Evolutionary conservation across 805 yeast species (phyloP).

Genomic region (Candida anglica): DNA sequence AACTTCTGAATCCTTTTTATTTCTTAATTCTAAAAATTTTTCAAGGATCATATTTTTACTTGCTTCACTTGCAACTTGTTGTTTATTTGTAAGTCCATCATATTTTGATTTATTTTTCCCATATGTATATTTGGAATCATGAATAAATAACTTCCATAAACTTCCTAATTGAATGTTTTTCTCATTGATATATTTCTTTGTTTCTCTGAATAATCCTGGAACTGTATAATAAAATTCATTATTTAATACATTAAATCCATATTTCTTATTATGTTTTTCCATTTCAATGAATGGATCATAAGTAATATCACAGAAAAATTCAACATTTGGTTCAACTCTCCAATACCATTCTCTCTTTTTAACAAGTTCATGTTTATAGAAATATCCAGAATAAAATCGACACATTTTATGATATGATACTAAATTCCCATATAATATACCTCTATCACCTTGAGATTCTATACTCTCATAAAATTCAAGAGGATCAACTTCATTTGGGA

Average conservation of each 20-base stretch:
- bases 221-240: conserved; percentile 78
- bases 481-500: conserved; percentile 38
- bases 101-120: conserved; percentile 12
- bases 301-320: conserved; percentile 84
- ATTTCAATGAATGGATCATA: conserved; percentile 88
- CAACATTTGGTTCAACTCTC: conserved; percentile 93
- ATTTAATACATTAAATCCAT: conserved; percentile 81
- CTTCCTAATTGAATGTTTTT: conserved; percentile 46
- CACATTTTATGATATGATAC: conserved; percentile 93
- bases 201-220: conserved; percentile 74
- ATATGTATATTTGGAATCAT: conserved; percentile 20
- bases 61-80: conserved; percentile 21
- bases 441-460: conserved; percentile 75
- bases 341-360: conserved; percentile 83
- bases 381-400: conserved; percentile 81
- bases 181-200: conserved; percentile 57
- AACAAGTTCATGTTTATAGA: conserved; percentile 76
- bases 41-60: conserved; percentile 24
- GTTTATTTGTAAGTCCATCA: conserved; percentile 13
- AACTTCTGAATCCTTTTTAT: conserved; percentile 23
- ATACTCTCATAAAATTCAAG: conserved; percentile 53
- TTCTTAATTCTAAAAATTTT: conserved; percentile 14
- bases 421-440: conserved; percentile 78
- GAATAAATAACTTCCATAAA: conserved; percentile 66
- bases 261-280: conserved; percentile 63